These are phyloP conservation scores for Petunia hybrid DNA, from an alignment of 305 asterid genomes.

Conservation along the genomic window DNA sequence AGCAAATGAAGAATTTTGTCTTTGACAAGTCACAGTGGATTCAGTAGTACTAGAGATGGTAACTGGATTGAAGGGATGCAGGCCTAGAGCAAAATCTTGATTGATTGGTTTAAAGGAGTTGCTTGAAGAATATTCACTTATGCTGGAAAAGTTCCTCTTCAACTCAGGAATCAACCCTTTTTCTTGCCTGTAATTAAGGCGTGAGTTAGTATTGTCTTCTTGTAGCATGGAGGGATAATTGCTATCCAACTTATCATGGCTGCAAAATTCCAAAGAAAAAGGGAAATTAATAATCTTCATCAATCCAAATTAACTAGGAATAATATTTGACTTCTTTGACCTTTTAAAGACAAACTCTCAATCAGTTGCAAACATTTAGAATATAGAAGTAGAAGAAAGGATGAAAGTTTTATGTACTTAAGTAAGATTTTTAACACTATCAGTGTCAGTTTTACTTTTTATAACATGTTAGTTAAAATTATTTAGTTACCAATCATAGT, in stretches of 20 bases:
- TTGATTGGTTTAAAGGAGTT: conserved; percentile 33
- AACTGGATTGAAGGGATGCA: conserved; percentile 29
- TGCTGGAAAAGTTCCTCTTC: conserved; percentile 38
- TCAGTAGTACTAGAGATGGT: not conserved
- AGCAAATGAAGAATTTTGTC: conserved; percentile 40
- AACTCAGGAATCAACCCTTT: conserved; percentile 25
- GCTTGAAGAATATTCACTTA: conserved; percentile 37
- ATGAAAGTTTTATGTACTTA: not conserved
- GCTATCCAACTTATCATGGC: conserved; percentile 39
- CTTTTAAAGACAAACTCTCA: not conserved
- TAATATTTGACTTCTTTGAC: not conserved
- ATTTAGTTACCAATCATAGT: no score
- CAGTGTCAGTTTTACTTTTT: no score
- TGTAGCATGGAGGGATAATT: conserved; percentile 37
- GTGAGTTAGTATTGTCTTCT: conserved; percentile 36
- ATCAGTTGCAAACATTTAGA: not conserved
- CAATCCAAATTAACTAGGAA: not conserved
- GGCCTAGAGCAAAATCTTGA: conserved; percentile 31
- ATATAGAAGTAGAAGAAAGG: no score
- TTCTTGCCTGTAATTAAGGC: conserved; percentile 44
- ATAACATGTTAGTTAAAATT: no score
- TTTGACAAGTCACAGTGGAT: no score
- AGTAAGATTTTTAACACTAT: not conserved
- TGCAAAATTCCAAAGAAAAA: conserved; percentile 46
- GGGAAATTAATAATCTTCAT: conserved; percentile 22